phyloP scores from a whole-genome alignment of 441 rosid species.

The Eutrema salsugineum region DNA sequence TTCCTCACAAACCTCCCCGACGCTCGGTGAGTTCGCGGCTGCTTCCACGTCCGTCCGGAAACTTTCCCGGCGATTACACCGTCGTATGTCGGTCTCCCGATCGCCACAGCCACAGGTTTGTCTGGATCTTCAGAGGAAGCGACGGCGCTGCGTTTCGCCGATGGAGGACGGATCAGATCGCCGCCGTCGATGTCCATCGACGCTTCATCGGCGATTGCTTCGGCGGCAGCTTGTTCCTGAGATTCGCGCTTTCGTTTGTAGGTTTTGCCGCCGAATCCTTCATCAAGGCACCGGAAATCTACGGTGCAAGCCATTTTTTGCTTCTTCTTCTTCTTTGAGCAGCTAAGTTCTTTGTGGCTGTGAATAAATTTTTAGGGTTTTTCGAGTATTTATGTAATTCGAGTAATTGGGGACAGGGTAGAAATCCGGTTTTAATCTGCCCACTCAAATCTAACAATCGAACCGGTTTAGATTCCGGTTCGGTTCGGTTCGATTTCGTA shows the following conservation, averaged over 20 bases:
- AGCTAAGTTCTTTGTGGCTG: not conserved
- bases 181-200: constrained; percentile 57
- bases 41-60: constrained; percentile 89
- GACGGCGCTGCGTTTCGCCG: constrained; percentile 74
- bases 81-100: constrained; percentile 73
- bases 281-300: constrained; percentile 83
- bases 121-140: constrained; percentile 63
- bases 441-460: not conserved
- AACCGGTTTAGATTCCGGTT: too few relatives aligned
- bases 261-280: constrained; percentile 96
- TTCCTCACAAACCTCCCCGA: constrained; percentile 68
- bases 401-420: not conserved
- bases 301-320: constrained; percentile 75
- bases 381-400: not conserved
- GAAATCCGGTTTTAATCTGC: not conserved
- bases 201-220: constrained; percentile 18
- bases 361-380: constrained; percentile 9
- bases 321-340: not conserved
- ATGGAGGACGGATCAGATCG: constrained; percentile 34
- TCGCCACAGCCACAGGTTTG: constrained; percentile 45
- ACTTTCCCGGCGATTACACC: constrained; percentile 90
- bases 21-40: constrained; percentile 58
- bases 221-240: constrained; percentile 16
- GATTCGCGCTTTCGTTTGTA: constrained; percentile 73
- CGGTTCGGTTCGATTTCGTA: too few relatives aligned